Conservation (phyloP, 2,329 filamentous ascomycete species). For the Plenodomus lindquistii region DNA sequence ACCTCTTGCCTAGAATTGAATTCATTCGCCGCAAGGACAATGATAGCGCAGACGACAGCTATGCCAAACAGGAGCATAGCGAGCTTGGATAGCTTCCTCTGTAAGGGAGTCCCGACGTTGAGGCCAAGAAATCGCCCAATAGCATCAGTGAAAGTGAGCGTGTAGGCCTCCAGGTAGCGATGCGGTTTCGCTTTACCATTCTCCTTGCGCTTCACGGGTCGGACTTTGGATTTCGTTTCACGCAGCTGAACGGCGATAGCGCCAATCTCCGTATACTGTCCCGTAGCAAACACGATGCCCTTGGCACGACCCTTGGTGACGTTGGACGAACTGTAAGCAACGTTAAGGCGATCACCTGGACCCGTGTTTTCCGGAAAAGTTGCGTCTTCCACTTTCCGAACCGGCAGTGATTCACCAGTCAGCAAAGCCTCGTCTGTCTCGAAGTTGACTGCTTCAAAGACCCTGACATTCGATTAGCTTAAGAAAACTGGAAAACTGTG, state of each 20-base stretch:
- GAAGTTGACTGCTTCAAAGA: conserved; percentile 70
- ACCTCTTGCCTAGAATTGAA: conserved; percentile 46
- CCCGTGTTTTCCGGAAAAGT: conserved; percentile 59
- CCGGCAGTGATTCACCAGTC: conserved; percentile 71
- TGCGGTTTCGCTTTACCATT: conserved; percentile 41
- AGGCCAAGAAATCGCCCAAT: conserved; percentile 47
- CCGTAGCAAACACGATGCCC: conserved; percentile 69
- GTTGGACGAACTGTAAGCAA: conserved; percentile 67
- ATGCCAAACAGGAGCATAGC: conserved; percentile 43
- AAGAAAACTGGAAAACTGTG: neutral
- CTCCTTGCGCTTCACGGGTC: conserved; percentile 48
- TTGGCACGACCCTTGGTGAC: conserved; percentile 71
- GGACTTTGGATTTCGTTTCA: conserved; percentile 46
- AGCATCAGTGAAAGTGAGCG: conserved; percentile 52
- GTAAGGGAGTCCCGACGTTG: conserved; percentile 45
- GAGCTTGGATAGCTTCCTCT: conserved; percentile 43
- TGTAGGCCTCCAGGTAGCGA: conserved; percentile 55
- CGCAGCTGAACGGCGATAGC: conserved; percentile 71
- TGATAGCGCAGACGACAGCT: conserved; percentile 44
- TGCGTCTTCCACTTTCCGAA: conserved; percentile 64
- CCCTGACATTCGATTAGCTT: conserved; percentile 17
- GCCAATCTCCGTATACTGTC: conserved; percentile 74
- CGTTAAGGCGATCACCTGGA: conserved; percentile 70
- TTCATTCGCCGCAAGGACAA: conserved; percentile 45
- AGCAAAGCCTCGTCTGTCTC: conserved; percentile 74